These are phyloP conservation scores for Lineolata rhizophorae DNA, from an alignment of 495 filamentous ascomycete genomes.

Conservation along the genomic window DNA sequence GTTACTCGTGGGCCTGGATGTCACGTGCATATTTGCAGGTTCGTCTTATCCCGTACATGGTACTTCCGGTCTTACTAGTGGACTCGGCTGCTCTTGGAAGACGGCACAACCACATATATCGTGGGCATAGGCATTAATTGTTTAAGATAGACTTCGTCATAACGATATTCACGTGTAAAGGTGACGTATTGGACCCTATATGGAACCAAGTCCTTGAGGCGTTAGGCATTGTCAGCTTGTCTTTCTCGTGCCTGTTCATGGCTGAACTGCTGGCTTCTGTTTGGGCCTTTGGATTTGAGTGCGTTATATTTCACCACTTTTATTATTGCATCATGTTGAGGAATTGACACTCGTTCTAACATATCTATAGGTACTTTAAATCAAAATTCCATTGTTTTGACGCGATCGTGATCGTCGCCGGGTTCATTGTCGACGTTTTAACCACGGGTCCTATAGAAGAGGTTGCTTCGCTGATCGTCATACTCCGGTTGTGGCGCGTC, in stretches of 20 bases:
- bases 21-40: constrained; percentile 31
- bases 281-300: constrained; percentile 33
- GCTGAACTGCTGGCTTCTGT: constrained; percentile 31
- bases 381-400: constrained; percentile 43
- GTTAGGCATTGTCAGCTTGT: constrained; percentile 20
- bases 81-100: too few species aligned
- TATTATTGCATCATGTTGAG: constrained; percentile 3
- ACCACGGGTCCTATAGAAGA: constrained; percentile 35
- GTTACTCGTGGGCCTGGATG: constrained; percentile 30
- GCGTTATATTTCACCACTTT: too few species aligned
- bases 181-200: constrained; percentile 15
- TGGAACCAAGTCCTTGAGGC: constrained; percentile 19
- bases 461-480: constrained; percentile 37
- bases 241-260: constrained; percentile 39
- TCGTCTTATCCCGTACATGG: not conserved
- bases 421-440: constrained; percentile 35
- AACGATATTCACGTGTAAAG: constrained; percentile 35
- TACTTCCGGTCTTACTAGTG: not conserved
- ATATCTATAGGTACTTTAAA: constrained; percentile 31
- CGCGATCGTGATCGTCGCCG: constrained; percentile 34
- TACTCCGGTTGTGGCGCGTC: constrained; percentile 43
- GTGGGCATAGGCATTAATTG: not conserved
- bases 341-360: constrained; percentile 1
- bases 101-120: not conserved
- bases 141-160: constrained; percentile 29